A percentile compares a stretch with the other conserved stretches of the same genome.
Evolutionary conservation across 192 early-diverging fungal species (phyloP).

Genomic region (Backusella tarrabulga): DNA sequence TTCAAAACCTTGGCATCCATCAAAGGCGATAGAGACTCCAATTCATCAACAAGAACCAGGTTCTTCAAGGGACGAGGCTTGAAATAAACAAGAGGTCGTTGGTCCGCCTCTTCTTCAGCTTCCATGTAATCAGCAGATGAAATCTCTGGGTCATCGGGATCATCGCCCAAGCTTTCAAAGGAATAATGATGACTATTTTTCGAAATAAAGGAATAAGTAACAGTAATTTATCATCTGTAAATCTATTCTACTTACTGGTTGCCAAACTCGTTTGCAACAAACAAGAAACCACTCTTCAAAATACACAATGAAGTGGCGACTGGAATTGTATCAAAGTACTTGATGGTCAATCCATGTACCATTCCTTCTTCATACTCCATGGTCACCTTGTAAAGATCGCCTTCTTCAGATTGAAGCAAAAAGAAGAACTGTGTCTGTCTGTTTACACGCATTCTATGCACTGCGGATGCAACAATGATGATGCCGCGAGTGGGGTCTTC

Average conservation of each 20-base stretch:
- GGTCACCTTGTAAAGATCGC: constrained; percentile 93
- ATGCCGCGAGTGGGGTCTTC: constrained; percentile 65
- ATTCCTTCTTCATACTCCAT: constrained; percentile 69
- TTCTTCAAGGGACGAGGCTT: constrained; percentile 78
- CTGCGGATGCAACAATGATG: constrained; percentile 80
- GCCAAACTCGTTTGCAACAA: constrained; percentile 88
- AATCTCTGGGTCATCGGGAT: constrained; percentile 81
- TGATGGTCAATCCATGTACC: constrained; percentile 74
- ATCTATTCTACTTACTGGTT: constrained; percentile 70
- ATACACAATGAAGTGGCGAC: constrained; percentile 76
- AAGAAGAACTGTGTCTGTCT: constrained; percentile 78
- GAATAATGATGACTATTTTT: constrained; percentile 77
- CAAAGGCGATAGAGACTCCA: constrained; percentile 80
- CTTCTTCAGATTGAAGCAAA: constrained; percentile 86
- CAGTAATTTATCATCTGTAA: background rate
- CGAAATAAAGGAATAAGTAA: background rate
- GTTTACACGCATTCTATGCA: constrained; percentile 87
- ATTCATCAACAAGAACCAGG: constrained; percentile 87
- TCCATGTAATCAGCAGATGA: constrained; percentile 67
- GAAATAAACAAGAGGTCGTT: constrained; percentile 58
- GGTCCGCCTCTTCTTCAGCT: constrained; percentile 43
- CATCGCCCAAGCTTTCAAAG: constrained; percentile 92
- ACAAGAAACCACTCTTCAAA: constrained; percentile 91
- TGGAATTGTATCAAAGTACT: constrained; percentile 96
- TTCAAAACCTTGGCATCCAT: constrained; percentile 86